Base-by-base conservation (phyloP, 176 grass and related monocot genomes). In the Luzula sylvatica region DNA sequence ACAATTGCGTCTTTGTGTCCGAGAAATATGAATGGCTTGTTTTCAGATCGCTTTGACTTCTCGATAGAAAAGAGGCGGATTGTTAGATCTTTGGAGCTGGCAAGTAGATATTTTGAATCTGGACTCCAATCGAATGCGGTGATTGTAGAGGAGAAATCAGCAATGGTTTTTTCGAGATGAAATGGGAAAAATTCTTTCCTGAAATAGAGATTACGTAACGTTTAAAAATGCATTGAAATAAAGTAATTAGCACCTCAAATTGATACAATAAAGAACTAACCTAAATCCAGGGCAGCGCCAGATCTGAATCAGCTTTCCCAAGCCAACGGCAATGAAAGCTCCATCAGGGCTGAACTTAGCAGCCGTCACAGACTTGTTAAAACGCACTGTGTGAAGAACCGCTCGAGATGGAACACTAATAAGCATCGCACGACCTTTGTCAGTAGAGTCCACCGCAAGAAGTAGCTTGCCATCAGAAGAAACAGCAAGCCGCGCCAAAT, bases 101-200 rank as follows among this genome's bases (percentile, higher is more conserved):
- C 85, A 14, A 98, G 85, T 42, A 98, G 78, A 39, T 71, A 83
- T 5, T 77, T 55, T 14, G 92, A 98, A 58, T 90, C 92, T 1
- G 85, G 85, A 27, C 84, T 86, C 92, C 81, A 98, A n/a, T 98
- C 85, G 48, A 98, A 76, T 18, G 81, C 25, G 21, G 92, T 98
- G 53, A 90, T 68, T 6, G 73, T 53, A 19, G 78, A 77, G n/a
- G 65, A 20, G 55, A 77, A 98, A 47, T 83, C 92, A 0, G 92
- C 73, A 59, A 80, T 82, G 8, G 72, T 90, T 57, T 74, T 78
- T 69, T 86, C 75, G 45, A 90, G 92, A 54, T 98, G 77, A 59
- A 98, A 98, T 8, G 81, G 81, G 35, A 98, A 90, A 69, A 98
- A 98, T 56, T 90, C 85, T 73, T 45, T 87, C 26, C 81, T 82